Evolutionary conservation across 129 eudicot genomes (phyloP).

Genomic region (Lactuca sativa): DNA sequence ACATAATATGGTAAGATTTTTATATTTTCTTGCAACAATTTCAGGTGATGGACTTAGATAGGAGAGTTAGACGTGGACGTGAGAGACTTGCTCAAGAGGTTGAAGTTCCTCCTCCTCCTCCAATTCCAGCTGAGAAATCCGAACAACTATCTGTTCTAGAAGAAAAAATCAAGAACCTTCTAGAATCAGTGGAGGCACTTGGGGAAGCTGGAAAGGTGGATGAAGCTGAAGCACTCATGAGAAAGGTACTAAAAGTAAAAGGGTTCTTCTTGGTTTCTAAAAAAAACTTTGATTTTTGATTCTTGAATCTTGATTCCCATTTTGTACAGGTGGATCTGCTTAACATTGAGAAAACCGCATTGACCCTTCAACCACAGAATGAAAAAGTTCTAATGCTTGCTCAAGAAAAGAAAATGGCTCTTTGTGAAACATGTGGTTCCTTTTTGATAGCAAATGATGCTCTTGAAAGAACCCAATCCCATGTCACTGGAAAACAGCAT

Average conservation of each 20-base stretch:
- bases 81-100: slow-evolving; percentile 93
- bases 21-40: slow-evolving; percentile 7
- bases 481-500: slow-evolving; percentile 95
- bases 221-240: slow-evolving; percentile 99
- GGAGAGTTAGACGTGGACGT: slow-evolving; percentile 94
- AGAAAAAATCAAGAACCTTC: slow-evolving; percentile 87
- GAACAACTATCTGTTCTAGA: slow-evolving; percentile 85
- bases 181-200: slow-evolving; percentile 94
- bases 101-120: slow-evolving; percentile 81
- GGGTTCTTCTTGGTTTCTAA: slow-evolving; percentile 1
- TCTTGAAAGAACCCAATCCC: slow-evolving; percentile 94
- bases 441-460: slow-evolving; percentile 94
- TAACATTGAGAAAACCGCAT: slow-evolving; percentile 71
- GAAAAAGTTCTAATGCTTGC: slow-evolving; percentile 69
- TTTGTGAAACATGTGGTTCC: slow-evolving; percentile 96
- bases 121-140: slow-evolving; percentile 78
- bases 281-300: not conserved
- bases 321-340: slow-evolving; percentile 80
- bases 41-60: slow-evolving; percentile 87
- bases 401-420: slow-evolving; percentile 97
- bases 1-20: slow-evolving; percentile 8
- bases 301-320: not conserved
- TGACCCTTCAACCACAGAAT: slow-evolving; percentile 72
- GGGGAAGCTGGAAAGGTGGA: slow-evolving; percentile 99
- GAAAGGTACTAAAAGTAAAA: slow-evolving; percentile 58